These are phyloP conservation scores for Arthroderma sp. DNA, from an alignment of 2,329 filamentous ascomycete species.

Conservation along the genomic window DNA sequence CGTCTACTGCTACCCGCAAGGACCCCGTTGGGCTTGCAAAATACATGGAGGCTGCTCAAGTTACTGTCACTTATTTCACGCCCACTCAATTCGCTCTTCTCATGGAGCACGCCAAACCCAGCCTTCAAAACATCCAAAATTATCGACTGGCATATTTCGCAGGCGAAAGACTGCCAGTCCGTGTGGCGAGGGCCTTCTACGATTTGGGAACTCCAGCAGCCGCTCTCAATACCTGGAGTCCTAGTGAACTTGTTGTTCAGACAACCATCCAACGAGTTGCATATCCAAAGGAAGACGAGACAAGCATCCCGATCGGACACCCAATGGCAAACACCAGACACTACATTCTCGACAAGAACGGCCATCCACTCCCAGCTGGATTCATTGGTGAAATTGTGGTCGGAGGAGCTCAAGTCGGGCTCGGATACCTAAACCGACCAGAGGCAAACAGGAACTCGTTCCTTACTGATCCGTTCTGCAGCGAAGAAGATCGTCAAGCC, in stretches of 20 bases:
- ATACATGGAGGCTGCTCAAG: constrained; percentile 9
- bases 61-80: constrained; percentile 14
- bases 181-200: constrained; percentile 28
- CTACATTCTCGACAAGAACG: constrained; percentile 29
- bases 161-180: constrained; percentile 23
- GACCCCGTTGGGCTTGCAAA: constrained; percentile 13
- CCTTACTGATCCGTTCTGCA: constrained; percentile 9
- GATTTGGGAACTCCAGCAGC: constrained; percentile 10
- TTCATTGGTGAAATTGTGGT: constrained; percentile 30
- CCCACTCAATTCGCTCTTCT: constrained; percentile 13
- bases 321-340: constrained; percentile 21
- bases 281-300: constrained; percentile 39
- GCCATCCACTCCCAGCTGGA: constrained; percentile 25
- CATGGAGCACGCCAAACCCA: constrained; percentile 9
- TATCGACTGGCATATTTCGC: constrained; percentile 12
- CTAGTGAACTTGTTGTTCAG: constrained; percentile 11
- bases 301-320: constrained; percentile 29
- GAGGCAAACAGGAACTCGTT: constrained; percentile 7
- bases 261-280: constrained; percentile 22
- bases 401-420: constrained; percentile 15
- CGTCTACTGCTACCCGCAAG: constrained; percentile 9
- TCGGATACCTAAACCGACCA: constrained; percentile 8
- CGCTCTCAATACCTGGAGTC: constrained; percentile 13
- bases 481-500: constrained; percentile 4
- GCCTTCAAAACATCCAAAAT: constrained; percentile 8